These are phyloP conservation scores for Artemisia annua DNA, from an alignment of 129 eudicot species.

Conservation along the genomic window DNA sequence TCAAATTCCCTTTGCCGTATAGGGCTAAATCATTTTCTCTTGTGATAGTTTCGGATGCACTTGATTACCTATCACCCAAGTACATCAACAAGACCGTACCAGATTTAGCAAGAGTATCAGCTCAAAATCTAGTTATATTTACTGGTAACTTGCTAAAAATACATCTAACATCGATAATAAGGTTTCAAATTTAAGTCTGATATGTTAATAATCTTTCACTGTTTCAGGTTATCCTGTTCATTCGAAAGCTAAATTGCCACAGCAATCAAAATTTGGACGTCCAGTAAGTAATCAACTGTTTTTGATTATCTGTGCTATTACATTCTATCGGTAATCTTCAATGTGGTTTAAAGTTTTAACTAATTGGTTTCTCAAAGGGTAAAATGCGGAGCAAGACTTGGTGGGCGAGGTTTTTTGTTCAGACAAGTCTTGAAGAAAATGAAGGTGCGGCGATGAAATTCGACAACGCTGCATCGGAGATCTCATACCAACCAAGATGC, in stretches of 20 bases:
- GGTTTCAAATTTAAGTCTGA: background rate
- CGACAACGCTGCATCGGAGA: conserved; percentile 45
- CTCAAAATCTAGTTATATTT: conserved; percentile 12
- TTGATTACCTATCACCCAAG: conserved; percentile 34
- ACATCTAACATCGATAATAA: background rate
- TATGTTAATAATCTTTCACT: background rate
- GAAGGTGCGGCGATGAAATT: conserved; percentile 57
- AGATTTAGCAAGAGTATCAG: conserved; percentile 33
- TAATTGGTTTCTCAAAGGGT: conserved; percentile 36
- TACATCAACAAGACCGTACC: conserved; percentile 36
- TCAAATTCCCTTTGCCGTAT: conserved; percentile 40
- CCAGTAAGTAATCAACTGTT: conserved; percentile 35
- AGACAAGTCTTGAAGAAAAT: conserved; percentile 56
- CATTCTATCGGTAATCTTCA: too few relatives aligned
- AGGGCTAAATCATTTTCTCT: conserved; percentile 31
- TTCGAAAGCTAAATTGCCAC: conserved; percentile 48
- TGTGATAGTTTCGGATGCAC: conserved; percentile 33
- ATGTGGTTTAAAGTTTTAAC: background rate
- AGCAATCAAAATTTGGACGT: conserved; percentile 55
- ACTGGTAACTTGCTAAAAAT: conserved; percentile 3
- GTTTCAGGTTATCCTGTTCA: conserved; percentile 49
- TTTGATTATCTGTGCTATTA: background rate
- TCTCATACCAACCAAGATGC: conserved; percentile 46
- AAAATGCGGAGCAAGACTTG: conserved; percentile 62
- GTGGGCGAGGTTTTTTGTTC: conserved; percentile 68